These are phyloP conservation scores for Ophiocordyceps sinensis DNA, from an alignment of 2,329 filamentous ascomycete genomes.

Conservation along the genomic window DNA sequence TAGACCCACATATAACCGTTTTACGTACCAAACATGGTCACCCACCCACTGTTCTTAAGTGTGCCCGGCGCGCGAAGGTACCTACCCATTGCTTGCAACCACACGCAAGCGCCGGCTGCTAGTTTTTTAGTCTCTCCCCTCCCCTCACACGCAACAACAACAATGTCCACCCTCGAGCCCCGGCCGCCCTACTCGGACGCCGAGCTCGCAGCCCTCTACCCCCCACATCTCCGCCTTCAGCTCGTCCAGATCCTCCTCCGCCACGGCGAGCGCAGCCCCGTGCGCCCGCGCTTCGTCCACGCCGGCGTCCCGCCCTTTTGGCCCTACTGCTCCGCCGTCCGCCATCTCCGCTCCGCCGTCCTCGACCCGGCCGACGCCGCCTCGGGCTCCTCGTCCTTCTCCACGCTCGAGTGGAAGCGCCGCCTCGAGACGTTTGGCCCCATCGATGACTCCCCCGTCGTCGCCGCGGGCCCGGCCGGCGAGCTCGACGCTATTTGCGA, in stretches of 20 bases:
- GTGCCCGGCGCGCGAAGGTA: too few species aligned
- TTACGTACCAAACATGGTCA: too few species aligned
- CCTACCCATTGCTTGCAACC: too few species aligned
- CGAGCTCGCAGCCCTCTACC: slow-evolving; percentile 73
- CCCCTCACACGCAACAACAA: not conserved
- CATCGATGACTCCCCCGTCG: slow-evolving; percentile 47
- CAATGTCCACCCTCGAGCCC: slow-evolving; percentile 67
- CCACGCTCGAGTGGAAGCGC: slow-evolving; percentile 46
- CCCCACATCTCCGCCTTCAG: slow-evolving; percentile 63
- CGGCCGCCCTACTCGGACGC: slow-evolving; percentile 64
- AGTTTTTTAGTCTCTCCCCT: too few species aligned
- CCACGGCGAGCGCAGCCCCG: slow-evolving; percentile 71
- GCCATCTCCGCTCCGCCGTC: slow-evolving; percentile 45
- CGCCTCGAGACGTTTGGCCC: slow-evolving; percentile 70
- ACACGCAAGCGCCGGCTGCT: too few species aligned
- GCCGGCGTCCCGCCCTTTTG: slow-evolving; percentile 55
- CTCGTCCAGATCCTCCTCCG: slow-evolving; percentile 79
- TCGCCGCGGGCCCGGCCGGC: slow-evolving; percentile 52
- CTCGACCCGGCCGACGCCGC: slow-evolving; percentile 25
- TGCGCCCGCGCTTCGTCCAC: slow-evolving; percentile 79
- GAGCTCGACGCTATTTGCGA: slow-evolving; percentile 73
- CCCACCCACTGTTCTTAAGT: too few species aligned
- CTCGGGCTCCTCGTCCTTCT: slow-evolving; percentile 18
- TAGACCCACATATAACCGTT: too few species aligned
- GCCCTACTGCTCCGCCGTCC: slow-evolving; percentile 78